These are phyloP conservation scores for Septoria petroselini DNA, from an alignment of 2,329 filamentous ascomycete genomes.

Conservation along the genomic window DNA sequence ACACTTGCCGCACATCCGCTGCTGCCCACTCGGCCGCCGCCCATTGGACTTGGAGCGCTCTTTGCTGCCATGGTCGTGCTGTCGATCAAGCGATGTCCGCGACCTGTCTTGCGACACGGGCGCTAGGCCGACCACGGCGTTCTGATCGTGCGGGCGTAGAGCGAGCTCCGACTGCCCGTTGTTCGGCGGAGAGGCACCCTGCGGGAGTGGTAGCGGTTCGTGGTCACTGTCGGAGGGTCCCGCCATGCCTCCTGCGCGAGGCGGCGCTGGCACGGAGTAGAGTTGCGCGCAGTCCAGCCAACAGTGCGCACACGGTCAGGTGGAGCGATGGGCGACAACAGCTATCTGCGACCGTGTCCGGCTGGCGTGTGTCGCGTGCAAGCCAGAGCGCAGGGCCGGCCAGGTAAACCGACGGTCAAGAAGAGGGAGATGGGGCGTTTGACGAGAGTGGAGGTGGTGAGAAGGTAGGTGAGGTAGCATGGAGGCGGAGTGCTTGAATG, in stretches of 20 bases:
- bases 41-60: slow-evolving; percentile 29
- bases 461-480: background rate
- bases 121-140: slow-evolving; percentile 3
- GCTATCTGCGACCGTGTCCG: background rate
- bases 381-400: background rate
- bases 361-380: background rate
- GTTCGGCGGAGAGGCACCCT: slow-evolving; percentile 14
- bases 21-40: slow-evolving; percentile 36
- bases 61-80: slow-evolving; percentile 26
- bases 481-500: no score
- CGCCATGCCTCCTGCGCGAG: slow-evolving; percentile 31
- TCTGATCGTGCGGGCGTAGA: slow-evolving; percentile 20
- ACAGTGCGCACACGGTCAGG: slow-evolving; percentile 12
- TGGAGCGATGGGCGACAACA: background rate
- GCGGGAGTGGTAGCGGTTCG: slow-evolving; percentile 14
- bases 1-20: slow-evolving; percentile 71
- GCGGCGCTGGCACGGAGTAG: slow-evolving; percentile 13
- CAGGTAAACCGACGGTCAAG: background rate
- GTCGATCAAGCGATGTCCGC: slow-evolving; percentile 20
- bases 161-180: slow-evolving; percentile 24
- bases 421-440: background rate
- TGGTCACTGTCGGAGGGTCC: slow-evolving; percentile 30
- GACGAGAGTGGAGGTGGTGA: background rate
- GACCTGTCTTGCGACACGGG: slow-evolving; percentile 18
- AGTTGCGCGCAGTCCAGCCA: slow-evolving; percentile 13